Evolutionary conservation across 345 rosid species (phyloP), one percentile per base, ranked within the genome.

Genomic region (Aethionema arabicum): DNA sequence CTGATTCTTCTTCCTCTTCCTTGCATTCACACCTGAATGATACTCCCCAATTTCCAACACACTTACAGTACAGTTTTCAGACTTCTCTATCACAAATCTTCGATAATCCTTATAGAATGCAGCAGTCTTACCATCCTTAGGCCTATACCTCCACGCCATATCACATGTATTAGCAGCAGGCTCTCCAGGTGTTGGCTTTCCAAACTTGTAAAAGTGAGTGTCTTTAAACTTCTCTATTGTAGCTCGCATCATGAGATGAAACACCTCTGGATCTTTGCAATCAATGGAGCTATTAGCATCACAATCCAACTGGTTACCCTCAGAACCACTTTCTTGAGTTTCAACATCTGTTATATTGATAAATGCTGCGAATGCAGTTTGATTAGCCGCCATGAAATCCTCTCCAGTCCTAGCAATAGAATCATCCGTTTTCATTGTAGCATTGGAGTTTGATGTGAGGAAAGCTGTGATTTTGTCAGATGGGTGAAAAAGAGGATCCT

Each of bases 61-160:
- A 50, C 79, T 83, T 47, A 78, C 46, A 3, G 83, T 77, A 73
- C 97, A 90, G 63, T 93, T 80, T 44, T 79, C 82, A 3, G 84
- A 80, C 67, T 85, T 83, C 2, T 60, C 66, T 48, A 93, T 71
- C 48, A 69, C 75, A 70, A 93, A 93, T 59, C 96, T 77, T 68
- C 97, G 73, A 49, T 93, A 93, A 59, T 93, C 99, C 72, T 93
- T 93, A 49, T 90, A 85, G 76, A 87, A 90, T 0, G 88, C 79
- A 59, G 95, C 93, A 2, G 79, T 65, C 77, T 85, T 90, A 52
- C 97, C 99, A 58, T 93, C 95, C 74, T 83, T 93, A n/a, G 97
- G 99, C 78, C 95, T 79, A 67, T 81, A 87, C 61, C 96, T 73
- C 96, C 97, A 93, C 0, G 96, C 97, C 96, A 93, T 89, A 62